Conservation (phyloP, 805 yeast species). For the Cyberlindnera amylophila region DNA sequence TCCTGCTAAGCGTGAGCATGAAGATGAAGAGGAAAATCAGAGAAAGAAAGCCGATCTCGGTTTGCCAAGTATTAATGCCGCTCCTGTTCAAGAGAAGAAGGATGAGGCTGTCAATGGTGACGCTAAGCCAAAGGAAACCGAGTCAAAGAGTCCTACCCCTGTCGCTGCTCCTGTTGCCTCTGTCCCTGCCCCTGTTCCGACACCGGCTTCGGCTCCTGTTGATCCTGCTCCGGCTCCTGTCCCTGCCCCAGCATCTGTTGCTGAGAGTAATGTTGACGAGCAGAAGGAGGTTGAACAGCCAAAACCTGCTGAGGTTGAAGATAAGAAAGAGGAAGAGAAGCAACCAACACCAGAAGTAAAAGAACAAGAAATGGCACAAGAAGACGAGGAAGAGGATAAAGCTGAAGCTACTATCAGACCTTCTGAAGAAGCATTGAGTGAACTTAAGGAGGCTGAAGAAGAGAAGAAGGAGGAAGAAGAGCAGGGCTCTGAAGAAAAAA, state of each 20-base stretch:
- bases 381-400: slow-evolving; percentile 6
- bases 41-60: slow-evolving; percentile 9
- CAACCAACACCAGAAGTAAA: not conserved
- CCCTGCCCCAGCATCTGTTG: slow-evolving; percentile 1
- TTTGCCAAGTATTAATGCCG: slow-evolving; percentile 1
- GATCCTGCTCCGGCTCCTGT: too few species aligned
- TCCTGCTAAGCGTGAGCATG: slow-evolving; percentile 16
- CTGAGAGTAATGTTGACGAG: not conserved
- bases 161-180: too few species aligned
- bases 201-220: too few species aligned
- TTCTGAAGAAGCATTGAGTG: slow-evolving; percentile 24
- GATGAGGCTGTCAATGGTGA: slow-evolving; percentile 3
- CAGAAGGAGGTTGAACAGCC: not conserved
- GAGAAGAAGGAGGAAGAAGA: slow-evolving; percentile 29
- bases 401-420: slow-evolving; percentile 24
- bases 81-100: slow-evolving; percentile 8
- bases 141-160: too few species aligned
- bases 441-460: slow-evolving; percentile 33
- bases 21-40: slow-evolving; percentile 12
- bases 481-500: slow-evolving; percentile 23
- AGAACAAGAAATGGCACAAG: not conserved
- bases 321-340: not conserved
- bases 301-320: slow-evolving; percentile 1
- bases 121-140: not conserved
- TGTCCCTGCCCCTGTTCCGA: slow-evolving; percentile 1